phyloP scores from a whole-genome alignment of 331 rosid genomes.

The Rosa hybrid region DNA sequence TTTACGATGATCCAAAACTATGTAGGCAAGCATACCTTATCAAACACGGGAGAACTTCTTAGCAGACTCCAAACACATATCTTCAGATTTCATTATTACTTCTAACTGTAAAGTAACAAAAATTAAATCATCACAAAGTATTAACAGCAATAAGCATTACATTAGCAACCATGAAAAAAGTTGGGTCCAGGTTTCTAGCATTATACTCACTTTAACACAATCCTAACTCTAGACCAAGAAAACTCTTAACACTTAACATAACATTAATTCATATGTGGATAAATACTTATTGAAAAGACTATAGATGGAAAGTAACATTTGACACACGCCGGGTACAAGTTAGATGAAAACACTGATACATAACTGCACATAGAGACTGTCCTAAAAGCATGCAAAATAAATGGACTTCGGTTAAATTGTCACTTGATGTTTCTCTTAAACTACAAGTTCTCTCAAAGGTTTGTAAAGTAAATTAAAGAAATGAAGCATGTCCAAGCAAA shows the following conservation, averaged over 20 bases:
- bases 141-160: constrained; percentile 14
- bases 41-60: constrained; percentile 72
- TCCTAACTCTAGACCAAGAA: not conserved
- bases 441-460: not conserved
- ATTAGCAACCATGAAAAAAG: not conserved
- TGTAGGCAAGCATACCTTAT: constrained; percentile 49
- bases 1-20: not conserved
- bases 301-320: not conserved
- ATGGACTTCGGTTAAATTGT: not conserved
- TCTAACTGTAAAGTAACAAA: constrained; percentile 60
- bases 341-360: not conserved
- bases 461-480: not conserved
- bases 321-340: not conserved
- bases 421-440: not conserved
- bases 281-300: not conserved
- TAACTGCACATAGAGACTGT: not conserved
- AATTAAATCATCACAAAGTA: constrained; percentile 11
- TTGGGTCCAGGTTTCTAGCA: not conserved
- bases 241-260: not conserved
- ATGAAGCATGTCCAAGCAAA: not conserved
- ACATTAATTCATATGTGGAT: no score
- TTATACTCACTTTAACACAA: not conserved
- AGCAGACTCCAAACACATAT: constrained; percentile 82
- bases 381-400: not conserved
- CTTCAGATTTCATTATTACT: constrained; percentile 86